Evolutionary conservation across 805 yeast species (phyloP), one percentile per base, ranked within the genome.

Genomic region (Barnettozyma vustinii): DNA sequence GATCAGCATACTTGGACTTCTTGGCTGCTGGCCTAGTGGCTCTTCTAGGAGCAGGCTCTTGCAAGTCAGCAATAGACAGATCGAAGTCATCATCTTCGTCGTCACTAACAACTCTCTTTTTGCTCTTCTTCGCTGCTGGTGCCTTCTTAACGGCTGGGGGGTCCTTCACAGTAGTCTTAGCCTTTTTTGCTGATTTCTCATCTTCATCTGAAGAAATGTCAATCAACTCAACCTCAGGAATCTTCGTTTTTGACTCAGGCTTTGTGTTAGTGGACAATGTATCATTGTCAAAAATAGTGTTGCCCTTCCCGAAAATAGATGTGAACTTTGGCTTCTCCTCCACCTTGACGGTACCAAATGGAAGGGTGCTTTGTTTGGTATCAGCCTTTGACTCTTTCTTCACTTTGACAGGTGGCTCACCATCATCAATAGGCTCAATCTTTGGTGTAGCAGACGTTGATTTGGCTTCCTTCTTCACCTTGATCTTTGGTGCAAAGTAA

Each of bases 291-390:
- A 62, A 65, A 1, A 61, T 56, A 1, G 63, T 55, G 26, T 49
- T 55, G 13, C 60, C 59, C n/a, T 46, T 55, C 6, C 75, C 74
- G 51, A 71, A 71, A 9, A 71, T 55, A 21, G 70, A 56, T 41
- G 63, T 64, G 51, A 69, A 69, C 39, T 60, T 46, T 8, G 63
- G 60, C 41, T 57, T 57, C 25, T 49, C 48, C 43, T 52, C 49
- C 40, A 52, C 44, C 46, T 56, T 55, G 44, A 48, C 56, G 12
- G 45, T 27, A 19, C 37, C 25, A 21, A 49, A 49, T 9, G 41
- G 44, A n/a, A 47, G n/a, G 10, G 36, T 42, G 10, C 36, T 32
- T 42, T 53, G 52, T 26, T 46, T 47, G 9, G 39, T 7, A 26
- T 26, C 33, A 9, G 12, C 33, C 8, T 25, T 25, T 16, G 20